Percentiles rank a stretch among this genome's conserved stretches.
Conservation (phyloP, 331 rosid genomes). For the Phaseolus coccineus region DNA sequence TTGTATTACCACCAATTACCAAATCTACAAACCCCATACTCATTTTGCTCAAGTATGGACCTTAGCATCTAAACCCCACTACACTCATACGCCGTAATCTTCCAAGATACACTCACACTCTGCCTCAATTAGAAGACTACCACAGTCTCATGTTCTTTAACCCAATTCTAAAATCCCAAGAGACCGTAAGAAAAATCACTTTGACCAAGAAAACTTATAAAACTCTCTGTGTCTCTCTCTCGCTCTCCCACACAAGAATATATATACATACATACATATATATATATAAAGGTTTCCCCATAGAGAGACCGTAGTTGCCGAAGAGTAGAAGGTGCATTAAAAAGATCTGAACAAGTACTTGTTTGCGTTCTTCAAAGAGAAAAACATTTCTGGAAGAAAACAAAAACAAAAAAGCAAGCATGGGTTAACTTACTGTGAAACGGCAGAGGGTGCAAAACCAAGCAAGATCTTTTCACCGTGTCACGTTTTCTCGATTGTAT, state of each 20-base stretch:
- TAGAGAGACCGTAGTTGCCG: background rate
- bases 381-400: background rate
- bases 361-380: background rate
- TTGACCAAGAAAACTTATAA: constrained; percentile 1
- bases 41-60: background rate
- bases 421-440: constrained; percentile 42
- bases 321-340: background rate
- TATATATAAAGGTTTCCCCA: background rate
- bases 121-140: background rate
- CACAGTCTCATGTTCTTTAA: background rate
- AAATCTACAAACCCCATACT: constrained; percentile 1
- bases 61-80: background rate
- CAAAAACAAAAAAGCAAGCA: background rate
- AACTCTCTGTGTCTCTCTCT: background rate
- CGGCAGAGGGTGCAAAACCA: constrained; percentile 8
- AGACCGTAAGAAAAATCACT: background rate
- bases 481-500: constrained; percentile 6
- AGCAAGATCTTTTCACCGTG: constrained; percentile 22
- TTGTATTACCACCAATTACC: background rate
- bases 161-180: background rate
- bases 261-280: too few species aligned
- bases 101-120: constrained; percentile 14
- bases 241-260: background rate
- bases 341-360: constrained; percentile 14
- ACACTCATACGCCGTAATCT: background rate